Percentiles rank a stretch among this genome's conserved stretches.
Conservation (phyloP, 768 basidiomycete genomes). For the Mycena chlorophos region DNA sequence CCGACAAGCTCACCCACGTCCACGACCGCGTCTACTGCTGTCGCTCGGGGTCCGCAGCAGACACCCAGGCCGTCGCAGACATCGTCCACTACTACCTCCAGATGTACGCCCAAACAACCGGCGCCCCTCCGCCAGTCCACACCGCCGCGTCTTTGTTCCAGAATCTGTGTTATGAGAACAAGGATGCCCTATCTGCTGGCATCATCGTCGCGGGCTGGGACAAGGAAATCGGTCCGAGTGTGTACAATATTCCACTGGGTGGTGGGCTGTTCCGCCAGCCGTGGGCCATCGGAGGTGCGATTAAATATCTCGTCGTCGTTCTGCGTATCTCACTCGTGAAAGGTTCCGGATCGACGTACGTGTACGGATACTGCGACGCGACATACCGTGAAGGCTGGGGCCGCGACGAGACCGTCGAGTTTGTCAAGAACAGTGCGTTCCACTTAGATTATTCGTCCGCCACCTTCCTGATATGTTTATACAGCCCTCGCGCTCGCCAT, state of each 20-base stretch:
- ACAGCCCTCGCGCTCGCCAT: constrained; percentile 91
- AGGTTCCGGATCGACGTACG: constrained; percentile 97
- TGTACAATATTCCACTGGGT: constrained; percentile 96
- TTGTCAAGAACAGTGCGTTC: constrained; percentile 91
- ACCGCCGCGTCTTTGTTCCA: constrained; percentile 84
- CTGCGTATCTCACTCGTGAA: background rate
- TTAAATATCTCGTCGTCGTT: constrained; percentile 8
- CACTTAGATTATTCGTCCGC: constrained; percentile 1
- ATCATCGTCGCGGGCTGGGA: constrained; percentile 99
- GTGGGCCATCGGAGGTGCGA: constrained; percentile 94
- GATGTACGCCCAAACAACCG: constrained; percentile 62
- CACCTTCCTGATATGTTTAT: constrained; percentile 4
- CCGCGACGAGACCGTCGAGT: constrained; percentile 85
- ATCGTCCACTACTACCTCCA: constrained; percentile 82
- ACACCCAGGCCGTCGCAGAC: constrained; percentile 96
- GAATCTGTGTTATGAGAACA: constrained; percentile 89
- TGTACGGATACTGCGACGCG: constrained; percentile 99
- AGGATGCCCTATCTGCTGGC: constrained; percentile 83
- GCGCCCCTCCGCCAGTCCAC: constrained; percentile 73
- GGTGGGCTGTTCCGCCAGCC: constrained; percentile 96
- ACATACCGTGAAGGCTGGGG: constrained; percentile 93
- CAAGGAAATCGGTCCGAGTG: constrained; percentile 82
- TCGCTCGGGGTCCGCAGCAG: constrained; percentile 96
- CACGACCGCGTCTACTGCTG: constrained; percentile 99
- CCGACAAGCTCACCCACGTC: constrained; percentile 94